Base-by-base conservation (phyloP, 2,329 filamentous ascomycete species). In the Colletotrichum sp. region DNA sequence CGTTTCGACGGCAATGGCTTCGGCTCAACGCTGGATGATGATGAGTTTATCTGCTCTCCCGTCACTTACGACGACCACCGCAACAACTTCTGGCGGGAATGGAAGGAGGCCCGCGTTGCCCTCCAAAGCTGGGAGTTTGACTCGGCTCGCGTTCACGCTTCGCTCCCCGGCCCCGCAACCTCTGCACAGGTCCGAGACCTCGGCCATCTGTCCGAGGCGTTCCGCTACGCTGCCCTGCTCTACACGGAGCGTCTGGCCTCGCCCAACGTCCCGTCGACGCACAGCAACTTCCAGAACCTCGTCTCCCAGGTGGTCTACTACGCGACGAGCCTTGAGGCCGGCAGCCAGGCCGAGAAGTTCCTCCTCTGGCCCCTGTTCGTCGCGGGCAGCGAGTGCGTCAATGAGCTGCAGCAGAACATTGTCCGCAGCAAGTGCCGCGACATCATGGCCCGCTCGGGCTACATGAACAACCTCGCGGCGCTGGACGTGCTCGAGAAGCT, bases 281-380 rank as follows among this genome's bases (percentile, higher is more conserved):
- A 96, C 81, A 91, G 92, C 79, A 94, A 93, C 82, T 96, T 98
- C 85, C 95, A 98, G 83, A 93, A 93, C 78, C 90, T 98, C 24
- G 96, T 98, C 71, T 92, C 92, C 81, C 93, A 95, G 78, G 94
- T 96, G 1, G 90, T 98, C 55, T 94, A 93, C 84, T 96, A 98
- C 85, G 94, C 97, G 72, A 94, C 93, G 8, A 93, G 93, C 69
- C 92, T 98, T 48, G 93, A 95, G 77, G 90, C 93, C 5, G 94
- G 90, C 55, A 92, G 91, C 80, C 90, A 89, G 64, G 93, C 94
- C 48, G 94, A 98, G 84, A 98, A 98, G 82, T 98, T 98, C 83
- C 87, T 98, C 12, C 91, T 98, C 10, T 98, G 96, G 96, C 96
- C 96, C 4, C 90, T 98, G 5, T 98, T 98, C 83, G 94, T 98